phyloP scores from a whole-genome alignment of 352 stramenopile genomes.

The Ochromonadaceae sp. region DNA sequence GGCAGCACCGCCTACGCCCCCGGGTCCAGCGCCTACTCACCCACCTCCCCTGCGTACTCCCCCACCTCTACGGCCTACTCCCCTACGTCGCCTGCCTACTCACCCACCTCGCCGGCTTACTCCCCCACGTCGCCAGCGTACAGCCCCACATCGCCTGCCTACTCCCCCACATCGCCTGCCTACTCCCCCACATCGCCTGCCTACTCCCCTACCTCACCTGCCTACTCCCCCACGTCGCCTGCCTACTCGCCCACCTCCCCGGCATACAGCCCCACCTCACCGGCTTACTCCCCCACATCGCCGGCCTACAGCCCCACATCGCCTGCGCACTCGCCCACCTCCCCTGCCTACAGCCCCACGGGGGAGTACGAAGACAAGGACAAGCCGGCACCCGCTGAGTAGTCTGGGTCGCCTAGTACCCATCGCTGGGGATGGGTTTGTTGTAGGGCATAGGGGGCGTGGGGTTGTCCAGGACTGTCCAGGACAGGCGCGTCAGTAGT shows the following conservation, averaged over 20 bases:
- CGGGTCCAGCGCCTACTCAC: no score
- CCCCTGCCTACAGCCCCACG: constrained; percentile 7
- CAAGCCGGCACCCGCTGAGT: no score
- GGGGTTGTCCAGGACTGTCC: no score
- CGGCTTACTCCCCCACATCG: constrained; percentile 53
- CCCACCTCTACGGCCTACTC: constrained; percentile 23
- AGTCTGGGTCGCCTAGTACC: no score
- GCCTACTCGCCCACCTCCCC: constrained; percentile 37
- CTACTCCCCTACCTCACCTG: constrained; percentile 48
- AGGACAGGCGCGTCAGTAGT: no score
- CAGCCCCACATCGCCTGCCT: constrained; percentile 36
- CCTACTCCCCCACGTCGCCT: constrained; percentile 41
- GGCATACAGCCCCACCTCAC: constrained; percentile 49
- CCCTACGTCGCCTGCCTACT: constrained; percentile 64
- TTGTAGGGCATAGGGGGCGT: no score
- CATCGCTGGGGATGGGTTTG: no score
- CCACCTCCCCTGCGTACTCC: neutral
- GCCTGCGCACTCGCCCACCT: constrained; percentile 43
- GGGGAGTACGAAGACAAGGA: no score
- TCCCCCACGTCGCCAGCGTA: constrained; percentile 68
- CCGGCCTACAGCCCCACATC: constrained; percentile 65
- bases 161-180: constrained; percentile 44
- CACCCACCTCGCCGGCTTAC: constrained; percentile 54
- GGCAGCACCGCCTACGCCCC: no score
- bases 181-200: constrained; percentile 52